These are phyloP conservation scores for Stygiomarasmius scandens DNA, from an alignment of 1,284 basidiomycete genomes.

Conservation along the genomic window DNA sequence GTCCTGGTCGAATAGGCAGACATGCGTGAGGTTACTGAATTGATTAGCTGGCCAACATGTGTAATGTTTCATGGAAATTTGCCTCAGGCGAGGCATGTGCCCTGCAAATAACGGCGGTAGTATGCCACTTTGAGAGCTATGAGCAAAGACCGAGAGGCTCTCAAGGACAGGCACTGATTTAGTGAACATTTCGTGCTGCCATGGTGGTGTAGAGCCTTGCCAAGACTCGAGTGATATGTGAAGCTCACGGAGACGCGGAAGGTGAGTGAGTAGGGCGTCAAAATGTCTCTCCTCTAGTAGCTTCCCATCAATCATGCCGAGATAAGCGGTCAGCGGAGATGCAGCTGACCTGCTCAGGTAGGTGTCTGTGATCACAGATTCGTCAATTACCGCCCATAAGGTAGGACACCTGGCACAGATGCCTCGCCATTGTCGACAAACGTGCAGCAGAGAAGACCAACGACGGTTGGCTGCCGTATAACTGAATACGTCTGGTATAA, in stretches of 20 bases:
- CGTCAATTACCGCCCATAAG: constrained; percentile 17
- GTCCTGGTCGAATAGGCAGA: constrained; percentile 19
- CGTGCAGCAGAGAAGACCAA: constrained; percentile 17
- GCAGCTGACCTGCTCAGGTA: constrained; percentile 16
- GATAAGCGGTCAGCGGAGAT: constrained; percentile 15
- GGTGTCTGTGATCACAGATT: constrained; percentile 5
- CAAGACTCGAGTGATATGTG: constrained; percentile 9
- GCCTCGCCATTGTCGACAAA: constrained; percentile 22
- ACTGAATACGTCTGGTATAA: constrained; percentile 11
- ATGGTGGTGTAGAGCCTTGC: neutral
- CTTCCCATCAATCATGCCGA: constrained; percentile 1
- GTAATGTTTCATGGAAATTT: constrained; percentile 19
- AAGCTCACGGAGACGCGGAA: constrained; percentile 14
- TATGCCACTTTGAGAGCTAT: neutral
- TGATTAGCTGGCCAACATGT: constrained; percentile 19
- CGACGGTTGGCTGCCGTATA: neutral
- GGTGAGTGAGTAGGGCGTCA: constrained; percentile 7
- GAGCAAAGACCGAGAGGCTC: constrained; percentile 8
- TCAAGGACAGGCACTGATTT: constrained; percentile 7
- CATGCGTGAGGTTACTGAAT: constrained; percentile 18
- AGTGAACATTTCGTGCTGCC: constrained; percentile 4
- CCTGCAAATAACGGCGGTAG: constrained; percentile 15
- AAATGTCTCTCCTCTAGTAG: constrained; percentile 1
- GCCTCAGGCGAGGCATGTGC: constrained; percentile 14
- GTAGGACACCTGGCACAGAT: constrained; percentile 13